These are phyloP conservation scores for Cyclocybe aegerita DNA, from an alignment of 768 basidiomycete genomes.

Conservation along the genomic window DNA sequence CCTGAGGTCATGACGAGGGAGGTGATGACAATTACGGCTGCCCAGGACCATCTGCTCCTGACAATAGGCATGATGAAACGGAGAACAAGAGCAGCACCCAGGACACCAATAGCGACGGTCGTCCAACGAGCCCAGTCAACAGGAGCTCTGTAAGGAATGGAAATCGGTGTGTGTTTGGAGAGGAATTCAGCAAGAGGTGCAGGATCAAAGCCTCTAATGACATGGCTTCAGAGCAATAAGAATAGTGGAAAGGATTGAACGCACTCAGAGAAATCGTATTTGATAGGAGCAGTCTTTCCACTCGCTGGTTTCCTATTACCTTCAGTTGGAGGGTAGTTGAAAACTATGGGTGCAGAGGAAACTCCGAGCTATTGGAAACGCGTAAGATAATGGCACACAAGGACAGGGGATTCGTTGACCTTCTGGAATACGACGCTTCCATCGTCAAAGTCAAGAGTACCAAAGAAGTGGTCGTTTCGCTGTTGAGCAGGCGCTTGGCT, in stretches of 20 bases:
- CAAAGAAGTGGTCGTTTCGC: constrained; percentile 91
- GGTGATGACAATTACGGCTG: constrained; percentile 50
- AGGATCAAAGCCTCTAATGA: constrained; percentile 77
- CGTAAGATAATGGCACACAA: neutral
- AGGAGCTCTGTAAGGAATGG: constrained; percentile 81
- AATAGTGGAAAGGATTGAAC: constrained; percentile 14
- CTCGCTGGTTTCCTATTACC: constrained; percentile 65
- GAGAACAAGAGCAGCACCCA: constrained; percentile 49
- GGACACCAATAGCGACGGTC: constrained; percentile 41
- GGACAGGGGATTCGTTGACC: constrained; percentile 35
- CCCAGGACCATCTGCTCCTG: constrained; percentile 79
- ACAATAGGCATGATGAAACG: constrained; percentile 67
- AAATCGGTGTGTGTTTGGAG: constrained; percentile 70
- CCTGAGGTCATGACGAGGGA: constrained; percentile 88
- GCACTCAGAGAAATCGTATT: constrained; percentile 81
- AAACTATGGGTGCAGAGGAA: constrained; percentile 80
- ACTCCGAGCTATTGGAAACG: constrained; percentile 63
- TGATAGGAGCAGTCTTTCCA: constrained; percentile 54
- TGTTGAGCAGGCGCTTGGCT: constrained; percentile 51
- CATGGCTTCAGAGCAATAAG: neutral
- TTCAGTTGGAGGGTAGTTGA: constrained; percentile 69
- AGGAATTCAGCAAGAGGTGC: constrained; percentile 75
- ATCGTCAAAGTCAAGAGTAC: constrained; percentile 83
- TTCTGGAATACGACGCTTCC: constrained; percentile 76
- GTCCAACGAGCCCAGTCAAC: constrained; percentile 66